Conservation (phyloP, 768 basidiomycete genomes). For the Suillus cothurnatus region DNA sequence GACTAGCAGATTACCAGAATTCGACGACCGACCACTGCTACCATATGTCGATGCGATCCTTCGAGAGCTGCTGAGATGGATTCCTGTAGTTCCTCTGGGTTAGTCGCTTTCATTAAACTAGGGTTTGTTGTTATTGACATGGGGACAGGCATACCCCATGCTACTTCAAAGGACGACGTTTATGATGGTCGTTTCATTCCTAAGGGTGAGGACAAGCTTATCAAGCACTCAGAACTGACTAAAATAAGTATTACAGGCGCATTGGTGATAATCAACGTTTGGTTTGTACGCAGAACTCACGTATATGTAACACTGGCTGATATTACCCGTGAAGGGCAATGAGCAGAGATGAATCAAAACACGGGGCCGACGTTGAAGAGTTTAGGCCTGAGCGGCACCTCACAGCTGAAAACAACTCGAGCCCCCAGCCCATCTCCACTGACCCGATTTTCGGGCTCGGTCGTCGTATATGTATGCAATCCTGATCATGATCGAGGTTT, state of each 20-base stretch:
- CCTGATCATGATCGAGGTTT: not conserved
- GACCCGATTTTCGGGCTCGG: slow-evolving; percentile 30
- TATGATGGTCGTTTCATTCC: slow-evolving; percentile 43
- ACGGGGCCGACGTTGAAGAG: slow-evolving; percentile 20
- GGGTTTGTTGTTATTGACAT: not conserved
- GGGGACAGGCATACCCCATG: slow-evolving; percentile 26
- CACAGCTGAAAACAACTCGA: slow-evolving; percentile 1
- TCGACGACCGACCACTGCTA: slow-evolving; percentile 29
- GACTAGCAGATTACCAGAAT: slow-evolving; percentile 23
- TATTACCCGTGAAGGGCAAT: slow-evolving; percentile 22
- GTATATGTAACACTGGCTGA: not conserved
- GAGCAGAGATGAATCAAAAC: slow-evolving; percentile 20
- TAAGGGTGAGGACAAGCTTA: slow-evolving; percentile 27
- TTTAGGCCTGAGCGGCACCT: slow-evolving; percentile 32
- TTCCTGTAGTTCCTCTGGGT: slow-evolving; percentile 27
- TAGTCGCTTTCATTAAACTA: not conserved
- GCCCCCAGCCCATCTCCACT: slow-evolving; percentile 10
- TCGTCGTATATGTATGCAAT: slow-evolving; percentile 25
- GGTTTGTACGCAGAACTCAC: slow-evolving; percentile 23
- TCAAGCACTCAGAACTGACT: not conserved
- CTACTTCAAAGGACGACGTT: slow-evolving; percentile 24
- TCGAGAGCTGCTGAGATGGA: slow-evolving; percentile 36
- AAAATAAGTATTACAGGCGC: slow-evolving; percentile 20
- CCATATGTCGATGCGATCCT: slow-evolving; percentile 47
- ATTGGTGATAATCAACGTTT: slow-evolving; percentile 36